Percentiles rank a stretch among this genome's conserved stretches.
Conservation (phyloP, 176 grass and related monocot species). For the Rhynchospora tenuis region DNA sequence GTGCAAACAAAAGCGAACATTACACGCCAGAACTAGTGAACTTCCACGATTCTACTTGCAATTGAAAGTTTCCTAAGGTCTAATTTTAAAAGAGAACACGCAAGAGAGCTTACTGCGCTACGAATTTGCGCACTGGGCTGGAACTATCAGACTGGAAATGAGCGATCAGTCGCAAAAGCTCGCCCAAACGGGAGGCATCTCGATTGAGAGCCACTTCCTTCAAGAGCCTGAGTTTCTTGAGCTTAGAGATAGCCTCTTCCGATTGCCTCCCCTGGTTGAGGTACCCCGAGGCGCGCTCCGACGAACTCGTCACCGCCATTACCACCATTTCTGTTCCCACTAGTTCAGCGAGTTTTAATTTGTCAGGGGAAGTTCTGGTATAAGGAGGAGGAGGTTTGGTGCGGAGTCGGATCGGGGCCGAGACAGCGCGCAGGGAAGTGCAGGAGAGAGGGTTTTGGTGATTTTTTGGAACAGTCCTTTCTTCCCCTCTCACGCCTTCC, state of each 20-base stretch:
- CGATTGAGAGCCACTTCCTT: conserved; percentile 31
- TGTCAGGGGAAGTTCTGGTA: no score
- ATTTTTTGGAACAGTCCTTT: no score
- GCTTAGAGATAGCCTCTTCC: conserved; percentile 29
- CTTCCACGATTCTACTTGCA: not conserved
- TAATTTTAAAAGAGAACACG: not conserved
- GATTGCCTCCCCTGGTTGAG: conserved; percentile 16
- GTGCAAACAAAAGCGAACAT: not conserved
- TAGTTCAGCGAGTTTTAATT: not conserved
- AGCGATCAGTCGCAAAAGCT: conserved; percentile 47
- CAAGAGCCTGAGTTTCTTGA: conserved; percentile 48
- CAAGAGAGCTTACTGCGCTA: conserved; percentile 47
- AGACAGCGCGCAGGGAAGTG: no score
- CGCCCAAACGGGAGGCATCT: conserved; percentile 32
- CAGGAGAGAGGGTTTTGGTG: no score
- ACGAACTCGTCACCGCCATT: conserved; percentile 24
- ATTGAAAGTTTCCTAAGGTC: not conserved
- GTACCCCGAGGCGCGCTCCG: conserved; percentile 22
- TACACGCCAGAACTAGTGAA: not conserved
- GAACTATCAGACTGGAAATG: conserved; percentile 56
- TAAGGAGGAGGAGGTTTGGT: not conserved
- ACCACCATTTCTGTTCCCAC: conserved; percentile 17
- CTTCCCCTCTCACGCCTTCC: no score
- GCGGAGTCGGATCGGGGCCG: no score
- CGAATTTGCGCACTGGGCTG: conserved; percentile 70